Conservation (phyloP, 176 grass and related monocot species). For the Raddia guianensis region DNA sequence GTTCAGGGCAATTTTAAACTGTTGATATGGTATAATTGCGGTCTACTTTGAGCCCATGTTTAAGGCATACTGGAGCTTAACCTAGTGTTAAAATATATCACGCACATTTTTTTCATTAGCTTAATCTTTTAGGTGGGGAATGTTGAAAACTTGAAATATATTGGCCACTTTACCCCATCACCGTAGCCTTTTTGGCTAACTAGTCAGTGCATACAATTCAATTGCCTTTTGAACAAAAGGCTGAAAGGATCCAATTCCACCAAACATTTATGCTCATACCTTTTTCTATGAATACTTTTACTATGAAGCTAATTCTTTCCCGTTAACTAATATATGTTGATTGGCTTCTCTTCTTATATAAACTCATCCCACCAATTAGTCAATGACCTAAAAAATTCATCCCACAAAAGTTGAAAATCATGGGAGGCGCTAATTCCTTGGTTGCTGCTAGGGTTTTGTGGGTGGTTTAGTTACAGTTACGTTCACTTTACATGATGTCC, state of each 20-base stretch:
- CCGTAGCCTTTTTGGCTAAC: too few species aligned
- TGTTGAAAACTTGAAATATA: too few species aligned
- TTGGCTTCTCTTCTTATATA: background rate
- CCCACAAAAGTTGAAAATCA: constrained; percentile 8
- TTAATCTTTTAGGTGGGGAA: too few species aligned
- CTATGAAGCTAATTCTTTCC: background rate
- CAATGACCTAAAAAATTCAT: background rate
- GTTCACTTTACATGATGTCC: background rate
- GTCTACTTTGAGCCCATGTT: too few species aligned
- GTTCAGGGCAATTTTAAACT: background rate
- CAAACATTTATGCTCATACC: background rate
- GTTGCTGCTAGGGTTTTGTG: background rate
- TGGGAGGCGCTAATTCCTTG: background rate
- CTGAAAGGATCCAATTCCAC: background rate
- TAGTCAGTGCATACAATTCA: too few species aligned
- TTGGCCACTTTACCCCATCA: too few species aligned
- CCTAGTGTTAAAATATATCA: too few species aligned
- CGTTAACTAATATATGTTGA: background rate
- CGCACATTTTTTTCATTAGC: too few species aligned
- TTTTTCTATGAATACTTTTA: background rate
- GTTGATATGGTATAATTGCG: too few species aligned
- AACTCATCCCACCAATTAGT: background rate
- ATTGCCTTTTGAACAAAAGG: background rate
- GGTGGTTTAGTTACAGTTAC: background rate
- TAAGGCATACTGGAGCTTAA: too few species aligned